phyloP scores from a whole-genome alignment of 768 basidiomycete species.

The Boletus pseudopeckii region DNA sequence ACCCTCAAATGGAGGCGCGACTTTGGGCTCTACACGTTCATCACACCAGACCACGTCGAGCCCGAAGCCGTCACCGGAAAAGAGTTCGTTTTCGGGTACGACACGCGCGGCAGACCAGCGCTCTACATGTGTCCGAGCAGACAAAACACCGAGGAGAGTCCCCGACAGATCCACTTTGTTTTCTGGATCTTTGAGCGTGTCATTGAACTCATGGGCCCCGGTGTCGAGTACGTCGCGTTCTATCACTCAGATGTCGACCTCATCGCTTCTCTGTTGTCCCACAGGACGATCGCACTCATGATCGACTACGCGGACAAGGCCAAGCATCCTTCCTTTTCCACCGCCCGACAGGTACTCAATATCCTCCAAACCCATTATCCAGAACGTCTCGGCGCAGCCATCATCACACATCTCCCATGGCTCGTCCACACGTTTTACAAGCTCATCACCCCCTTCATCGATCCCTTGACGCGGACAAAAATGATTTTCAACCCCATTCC shows the following conservation, averaged over 20 bases:
- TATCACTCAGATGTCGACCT: neutral
- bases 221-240: slow-evolving; percentile 62
- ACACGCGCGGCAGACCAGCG: slow-evolving; percentile 58
- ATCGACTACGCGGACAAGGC: slow-evolving; percentile 75
- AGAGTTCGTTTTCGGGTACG: slow-evolving; percentile 73
- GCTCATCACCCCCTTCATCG: slow-evolving; percentile 75
- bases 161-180: slow-evolving; percentile 66
- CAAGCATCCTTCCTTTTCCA: slow-evolving; percentile 49
- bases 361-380: slow-evolving; percentile 84
- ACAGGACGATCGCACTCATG: slow-evolving; percentile 64
- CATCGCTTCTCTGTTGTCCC: neutral
- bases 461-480: slow-evolving; percentile 75
- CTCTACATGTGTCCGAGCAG: slow-evolving; percentile 65
- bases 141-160: slow-evolving; percentile 73
- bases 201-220: slow-evolving; percentile 75
- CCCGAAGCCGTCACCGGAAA: slow-evolving; percentile 85
- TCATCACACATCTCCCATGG: slow-evolving; percentile 82
- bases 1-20: slow-evolving; percentile 81
- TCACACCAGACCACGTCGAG: slow-evolving; percentile 63
- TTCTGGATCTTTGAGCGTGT: slow-evolving; percentile 78
- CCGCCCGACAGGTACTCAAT: slow-evolving; percentile 43
- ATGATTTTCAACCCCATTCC: slow-evolving; percentile 66
- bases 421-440: slow-evolving; percentile 72
- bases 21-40: slow-evolving; percentile 62
- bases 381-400: slow-evolving; percentile 73